Percentiles rank a stretch among this genome's conserved stretches.
phyloP scores from a whole-genome alignment of 768 basidiomycete species.

The Leccinum variicolor region DNA sequence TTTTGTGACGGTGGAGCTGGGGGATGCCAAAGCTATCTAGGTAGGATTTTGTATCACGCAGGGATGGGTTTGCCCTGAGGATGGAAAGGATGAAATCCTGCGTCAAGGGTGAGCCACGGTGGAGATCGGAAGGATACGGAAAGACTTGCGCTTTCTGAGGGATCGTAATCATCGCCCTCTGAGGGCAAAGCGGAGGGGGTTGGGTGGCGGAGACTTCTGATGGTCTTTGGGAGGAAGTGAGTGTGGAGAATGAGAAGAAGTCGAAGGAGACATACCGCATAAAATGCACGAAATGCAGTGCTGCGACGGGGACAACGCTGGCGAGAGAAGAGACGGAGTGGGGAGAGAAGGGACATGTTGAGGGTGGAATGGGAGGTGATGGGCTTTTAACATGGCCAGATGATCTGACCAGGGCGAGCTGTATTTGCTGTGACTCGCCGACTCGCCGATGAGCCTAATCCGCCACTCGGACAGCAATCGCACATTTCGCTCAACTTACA shows the following conservation, averaged over 20 bases:
- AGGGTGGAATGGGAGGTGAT: too few relatives aligned
- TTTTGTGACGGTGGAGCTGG: slow-evolving; percentile 34
- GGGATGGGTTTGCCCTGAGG: slow-evolving; percentile 86
- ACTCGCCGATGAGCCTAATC: slow-evolving; percentile 16
- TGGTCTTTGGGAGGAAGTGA: slow-evolving; percentile 24
- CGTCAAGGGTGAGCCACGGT: slow-evolving; percentile 7
- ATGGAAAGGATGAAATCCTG: slow-evolving; percentile 98
- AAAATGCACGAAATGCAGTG: slow-evolving; percentile 48
- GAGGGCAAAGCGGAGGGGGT: slow-evolving; percentile 4
- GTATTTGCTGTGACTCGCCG: slow-evolving; percentile 24
- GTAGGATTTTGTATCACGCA: slow-evolving; percentile 87
- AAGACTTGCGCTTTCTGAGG: slow-evolving; percentile 49
- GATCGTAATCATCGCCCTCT: slow-evolving; percentile 25
- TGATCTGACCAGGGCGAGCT: slow-evolving; percentile 19
- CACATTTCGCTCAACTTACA: slow-evolving; percentile 15
- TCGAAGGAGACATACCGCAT: slow-evolving; percentile 45
- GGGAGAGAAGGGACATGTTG: slow-evolving; percentile 24
- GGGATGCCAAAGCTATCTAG: slow-evolving; percentile 86
- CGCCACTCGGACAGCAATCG: slow-evolving; percentile 23
- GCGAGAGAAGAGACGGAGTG: slow-evolving; percentile 25
- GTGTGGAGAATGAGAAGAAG: slow-evolving; percentile 13
- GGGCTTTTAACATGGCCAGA: slow-evolving; percentile 24
- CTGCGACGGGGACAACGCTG: slow-evolving; percentile 33
- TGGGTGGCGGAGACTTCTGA: slow-evolving; percentile 27
- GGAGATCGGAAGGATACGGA: not conserved